These are phyloP conservation scores for Malbranchea cinnamomea DNA, from an alignment of 2,329 filamentous ascomycete genomes.

Conservation along the genomic window DNA sequence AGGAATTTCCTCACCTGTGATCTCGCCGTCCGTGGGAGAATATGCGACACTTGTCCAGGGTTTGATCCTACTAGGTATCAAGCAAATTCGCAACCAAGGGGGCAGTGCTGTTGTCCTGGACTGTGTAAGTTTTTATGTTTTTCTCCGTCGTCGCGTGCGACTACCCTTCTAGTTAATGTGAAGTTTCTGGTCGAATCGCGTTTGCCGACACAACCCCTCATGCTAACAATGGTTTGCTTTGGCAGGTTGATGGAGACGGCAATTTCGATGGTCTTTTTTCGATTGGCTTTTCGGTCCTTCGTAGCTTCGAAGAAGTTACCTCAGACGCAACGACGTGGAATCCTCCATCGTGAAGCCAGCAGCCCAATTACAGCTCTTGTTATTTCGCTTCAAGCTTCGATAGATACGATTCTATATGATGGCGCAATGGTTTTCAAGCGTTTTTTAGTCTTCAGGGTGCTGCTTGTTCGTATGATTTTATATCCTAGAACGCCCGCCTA, in stretches of 20 bases:
- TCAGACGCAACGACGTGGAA: conserved; percentile 50
- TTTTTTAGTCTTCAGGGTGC: no score
- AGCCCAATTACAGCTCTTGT: conserved; percentile 1
- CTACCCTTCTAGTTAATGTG: no score
- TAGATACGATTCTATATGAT: no score
- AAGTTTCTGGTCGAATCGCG: no score
- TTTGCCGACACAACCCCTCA: no score
- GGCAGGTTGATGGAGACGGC: conserved; percentile 54
- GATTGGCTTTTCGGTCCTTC: conserved; percentile 67
- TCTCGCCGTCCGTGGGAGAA: conserved; percentile 51
- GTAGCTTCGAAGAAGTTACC: conserved; percentile 70
- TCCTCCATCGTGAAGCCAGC: conserved; percentile 18
- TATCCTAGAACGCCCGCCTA: no score
- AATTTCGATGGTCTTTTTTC: conserved; percentile 56
- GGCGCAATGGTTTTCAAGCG: no score
- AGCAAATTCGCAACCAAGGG: conserved; percentile 67
- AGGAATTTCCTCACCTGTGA: conserved; percentile 67
- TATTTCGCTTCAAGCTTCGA: conserved; percentile 1
- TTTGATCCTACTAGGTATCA: conserved; percentile 62
- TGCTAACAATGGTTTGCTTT: conserved; percentile 8
- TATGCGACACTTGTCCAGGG: conserved; percentile 64
- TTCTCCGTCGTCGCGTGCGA: conserved; percentile 1
- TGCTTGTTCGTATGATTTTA: no score
- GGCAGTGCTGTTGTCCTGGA: conserved; percentile 60
- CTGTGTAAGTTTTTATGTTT: conserved; percentile 45